phyloP scores from a whole-genome alignment of 345 rosid species.

The Brassica carinata region DNA sequence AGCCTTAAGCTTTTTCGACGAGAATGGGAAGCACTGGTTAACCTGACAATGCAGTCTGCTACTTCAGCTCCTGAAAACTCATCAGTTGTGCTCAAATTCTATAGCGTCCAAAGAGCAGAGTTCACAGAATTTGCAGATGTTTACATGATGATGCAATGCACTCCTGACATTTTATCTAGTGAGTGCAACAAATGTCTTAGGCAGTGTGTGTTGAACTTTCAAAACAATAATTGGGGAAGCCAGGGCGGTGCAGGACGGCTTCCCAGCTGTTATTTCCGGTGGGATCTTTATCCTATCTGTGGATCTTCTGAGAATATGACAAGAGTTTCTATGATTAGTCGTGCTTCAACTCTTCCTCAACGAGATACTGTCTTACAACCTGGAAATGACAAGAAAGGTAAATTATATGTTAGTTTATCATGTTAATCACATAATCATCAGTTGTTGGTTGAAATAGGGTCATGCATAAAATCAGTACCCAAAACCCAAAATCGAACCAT shows the following conservation, averaged over 20 bases:
- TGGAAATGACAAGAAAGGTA: conserved; percentile 11
- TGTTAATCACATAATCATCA: not conserved
- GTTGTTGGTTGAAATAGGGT: not conserved
- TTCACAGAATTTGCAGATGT: not conserved
- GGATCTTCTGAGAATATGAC: not conserved
- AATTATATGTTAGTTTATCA: not conserved
- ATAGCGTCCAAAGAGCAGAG: conserved; percentile 33
- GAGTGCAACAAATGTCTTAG: conserved; percentile 42
- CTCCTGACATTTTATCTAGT: conserved; percentile 46
- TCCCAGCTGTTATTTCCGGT: conserved; percentile 51
- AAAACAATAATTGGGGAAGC: conserved; percentile 34
- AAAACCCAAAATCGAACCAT: too few species aligned
- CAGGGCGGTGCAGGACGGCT: conserved; percentile 43
- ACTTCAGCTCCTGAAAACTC: not conserved
- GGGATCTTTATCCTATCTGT: conserved; percentile 49
- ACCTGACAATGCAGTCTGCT: conserved; percentile 10
- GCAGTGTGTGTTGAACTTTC: not conserved
- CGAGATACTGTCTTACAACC: not conserved
- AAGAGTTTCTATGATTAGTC: conserved; percentile 24
- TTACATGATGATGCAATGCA: conserved; percentile 50
- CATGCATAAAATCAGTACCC: not conserved
- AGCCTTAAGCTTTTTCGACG: not conserved
- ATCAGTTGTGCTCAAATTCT: conserved; percentile 41
- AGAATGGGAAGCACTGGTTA: conserved; percentile 15
- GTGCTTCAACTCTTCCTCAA: not conserved